phyloP scores from a whole-genome alignment of 2,329 filamentous ascomycete species.

The Diaporthe citrichinensis region DNA sequence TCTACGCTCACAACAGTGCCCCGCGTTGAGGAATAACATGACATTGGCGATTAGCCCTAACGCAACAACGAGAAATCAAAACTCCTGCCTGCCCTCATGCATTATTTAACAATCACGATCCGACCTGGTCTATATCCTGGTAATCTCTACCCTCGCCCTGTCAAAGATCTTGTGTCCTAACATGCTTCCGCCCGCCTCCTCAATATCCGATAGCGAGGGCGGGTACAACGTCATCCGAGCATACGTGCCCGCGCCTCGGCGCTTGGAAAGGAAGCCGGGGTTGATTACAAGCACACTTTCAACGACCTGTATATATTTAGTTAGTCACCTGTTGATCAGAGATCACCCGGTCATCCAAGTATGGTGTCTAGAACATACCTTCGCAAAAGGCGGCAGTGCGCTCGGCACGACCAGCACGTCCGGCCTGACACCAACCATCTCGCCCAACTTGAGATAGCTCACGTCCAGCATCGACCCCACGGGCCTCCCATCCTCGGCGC shows the following conservation, averaged over 20 bases:
- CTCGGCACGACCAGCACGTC: constrained; percentile 90
- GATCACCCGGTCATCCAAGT: not conserved
- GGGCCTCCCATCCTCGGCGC: constrained; percentile 70
- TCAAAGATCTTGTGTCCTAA: constrained; percentile 84
- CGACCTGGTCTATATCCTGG: constrained; percentile 72
- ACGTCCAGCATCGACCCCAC: constrained; percentile 86
- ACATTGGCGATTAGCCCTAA: not conserved
- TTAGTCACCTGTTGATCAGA: constrained; percentile 38
- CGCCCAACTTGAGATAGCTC: constrained; percentile 87
- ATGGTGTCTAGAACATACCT: constrained; percentile 69
- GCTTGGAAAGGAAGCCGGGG: constrained; percentile 88
- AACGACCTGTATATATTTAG: constrained; percentile 74
- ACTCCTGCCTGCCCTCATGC: constrained; percentile 28
- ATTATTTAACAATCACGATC: not conserved
- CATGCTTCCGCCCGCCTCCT: constrained; percentile 68
- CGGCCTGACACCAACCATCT: constrained; percentile 88
- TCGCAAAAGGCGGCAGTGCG: constrained; percentile 86
- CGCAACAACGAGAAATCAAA: constrained; percentile 42
- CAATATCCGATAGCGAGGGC: constrained; percentile 70
- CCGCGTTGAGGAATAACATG: not conserved
- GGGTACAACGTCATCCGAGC: constrained; percentile 83
- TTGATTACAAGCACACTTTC: constrained; percentile 93
- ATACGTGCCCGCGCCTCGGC: constrained; percentile 87
- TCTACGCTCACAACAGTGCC: not conserved
- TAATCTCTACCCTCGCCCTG: constrained; percentile 88